Conservation (phyloP, 2,329 filamentous ascomycete genomes). For the Penicillium verrucosum region DNA sequence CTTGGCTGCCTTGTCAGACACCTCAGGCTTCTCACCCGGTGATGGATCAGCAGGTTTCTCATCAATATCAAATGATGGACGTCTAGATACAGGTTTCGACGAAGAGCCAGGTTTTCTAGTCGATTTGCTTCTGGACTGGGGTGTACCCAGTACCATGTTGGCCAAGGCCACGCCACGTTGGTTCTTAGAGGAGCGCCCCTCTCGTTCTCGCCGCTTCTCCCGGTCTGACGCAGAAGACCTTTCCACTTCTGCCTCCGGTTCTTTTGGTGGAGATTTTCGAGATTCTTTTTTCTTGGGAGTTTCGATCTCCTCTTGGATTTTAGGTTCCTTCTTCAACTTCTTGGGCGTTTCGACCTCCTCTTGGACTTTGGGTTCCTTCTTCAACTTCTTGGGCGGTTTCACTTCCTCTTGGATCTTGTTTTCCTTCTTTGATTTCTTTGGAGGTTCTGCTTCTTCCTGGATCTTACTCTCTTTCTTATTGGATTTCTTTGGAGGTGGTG, state of each 20-base stretch:
- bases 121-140: constrained; percentile 63
- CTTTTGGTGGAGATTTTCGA: constrained; percentile 56
- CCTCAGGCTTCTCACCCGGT: constrained; percentile 63
- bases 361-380: constrained; percentile 46
- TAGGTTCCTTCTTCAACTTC: constrained; percentile 50
- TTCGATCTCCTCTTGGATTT: constrained; percentile 34
- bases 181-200: constrained; percentile 52
- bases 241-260: constrained; percentile 55
- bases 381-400: constrained; percentile 43
- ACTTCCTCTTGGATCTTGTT: constrained; percentile 33
- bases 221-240: constrained; percentile 74
- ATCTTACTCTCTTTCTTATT: constrained; percentile 48
- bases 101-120: constrained; percentile 60
- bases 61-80: constrained; percentile 64
- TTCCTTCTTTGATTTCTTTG: constrained; percentile 51
- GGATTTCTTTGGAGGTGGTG: constrained; percentile 47
- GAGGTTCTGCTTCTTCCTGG: constrained; percentile 37
- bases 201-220: constrained; percentile 50
- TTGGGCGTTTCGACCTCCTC: constrained; percentile 41
- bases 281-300: constrained; percentile 31
- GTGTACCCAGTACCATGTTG: constrained; percentile 64
- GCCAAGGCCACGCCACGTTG: constrained; percentile 58
- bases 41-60: constrained; percentile 61
- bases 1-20: constrained; percentile 74
- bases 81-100: constrained; percentile 57